These are phyloP conservation scores for Aspergillus haitiensis DNA, from an alignment of 495 filamentous ascomycete species.

Conservation along the genomic window DNA sequence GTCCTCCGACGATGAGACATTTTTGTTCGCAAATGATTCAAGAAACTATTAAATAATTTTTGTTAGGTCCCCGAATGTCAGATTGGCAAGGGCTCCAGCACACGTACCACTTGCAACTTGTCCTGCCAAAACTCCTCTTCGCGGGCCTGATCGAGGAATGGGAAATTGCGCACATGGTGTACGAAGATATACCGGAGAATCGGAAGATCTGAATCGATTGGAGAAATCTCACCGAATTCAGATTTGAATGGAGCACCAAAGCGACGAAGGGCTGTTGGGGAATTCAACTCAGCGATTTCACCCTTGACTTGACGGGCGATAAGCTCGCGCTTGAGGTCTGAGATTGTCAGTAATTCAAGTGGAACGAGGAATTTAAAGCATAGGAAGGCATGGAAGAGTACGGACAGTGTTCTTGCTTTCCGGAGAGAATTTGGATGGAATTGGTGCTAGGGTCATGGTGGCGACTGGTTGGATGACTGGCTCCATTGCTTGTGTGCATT, in stretches of 20 bases:
- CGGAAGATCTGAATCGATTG: conserved; percentile 90
- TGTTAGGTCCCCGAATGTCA: conserved; percentile 10
- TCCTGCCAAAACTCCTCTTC: conserved; percentile 99
- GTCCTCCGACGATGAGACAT: conserved; percentile 95
- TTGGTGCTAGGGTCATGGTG: conserved; percentile 30
- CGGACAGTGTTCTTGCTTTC: conserved; percentile 98
- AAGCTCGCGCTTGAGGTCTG: conserved; percentile 95
- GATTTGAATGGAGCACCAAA: conserved; percentile 96
- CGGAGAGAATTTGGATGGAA: conserved; percentile 67
- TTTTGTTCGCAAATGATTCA: conserved; percentile 96
- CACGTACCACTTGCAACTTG: conserved; percentile 86
- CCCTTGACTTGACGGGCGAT: conserved; percentile 82
- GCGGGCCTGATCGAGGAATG: conserved; percentile 89
- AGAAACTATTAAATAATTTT: conserved; percentile 64
- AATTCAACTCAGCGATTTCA: conserved; percentile 90
- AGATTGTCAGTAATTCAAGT: conserved; percentile 27
- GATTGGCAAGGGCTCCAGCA: neutral
- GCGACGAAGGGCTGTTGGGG: conserved; percentile 87
- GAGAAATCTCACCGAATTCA: conserved; percentile 86
- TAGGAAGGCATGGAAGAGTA: neutral
- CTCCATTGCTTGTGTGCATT: conserved; percentile 23
- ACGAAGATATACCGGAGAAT: conserved; percentile 97
- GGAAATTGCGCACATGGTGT: conserved; percentile 95
- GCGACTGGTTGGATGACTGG: neutral
- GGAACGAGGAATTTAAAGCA: neutral